Percentiles rank a stretch among this genome's conserved stretches.
Conservation (phyloP, 768 basidiomycete genomes). For the Suillus discolor region DNA sequence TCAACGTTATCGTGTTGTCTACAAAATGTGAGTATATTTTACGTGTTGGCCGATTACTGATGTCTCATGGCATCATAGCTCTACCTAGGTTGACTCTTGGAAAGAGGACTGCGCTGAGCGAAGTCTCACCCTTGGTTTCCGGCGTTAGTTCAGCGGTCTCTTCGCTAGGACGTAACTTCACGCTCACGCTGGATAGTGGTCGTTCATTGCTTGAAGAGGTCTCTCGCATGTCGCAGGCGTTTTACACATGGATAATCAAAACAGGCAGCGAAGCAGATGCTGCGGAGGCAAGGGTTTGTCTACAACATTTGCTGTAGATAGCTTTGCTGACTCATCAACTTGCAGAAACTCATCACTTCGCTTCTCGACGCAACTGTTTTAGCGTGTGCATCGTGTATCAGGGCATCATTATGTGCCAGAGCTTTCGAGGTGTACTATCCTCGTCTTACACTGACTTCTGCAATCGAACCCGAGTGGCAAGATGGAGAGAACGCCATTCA, state of each 20-base stretch:
- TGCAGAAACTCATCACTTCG: constrained; percentile 29
- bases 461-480: constrained; percentile 38
- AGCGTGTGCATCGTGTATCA: constrained; percentile 40
- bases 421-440: constrained; percentile 49
- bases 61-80: constrained; percentile 15
- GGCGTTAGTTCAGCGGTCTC: constrained; percentile 17
- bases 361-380: constrained; percentile 41
- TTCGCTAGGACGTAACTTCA: constrained; percentile 18
- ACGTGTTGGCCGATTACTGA: constrained; percentile 5
- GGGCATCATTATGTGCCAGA: constrained; percentile 47
- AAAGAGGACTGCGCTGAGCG: constrained; percentile 24
- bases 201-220: constrained; percentile 22
- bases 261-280: constrained; percentile 2
- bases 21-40: constrained; percentile 21
- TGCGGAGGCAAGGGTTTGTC: constrained; percentile 25
- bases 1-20: constrained; percentile 22
- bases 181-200: constrained; percentile 19
- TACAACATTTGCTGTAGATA: neutral
- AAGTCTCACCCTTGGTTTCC: constrained; percentile 23
- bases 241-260: constrained; percentile 20
- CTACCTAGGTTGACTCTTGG: constrained; percentile 27
- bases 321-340: neutral
- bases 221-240: constrained; percentile 17
- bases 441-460: constrained; percentile 40
- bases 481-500: constrained; percentile 40